A percentile compares a stretch with the other conserved stretches of the same genome.
Evolutionary conservation across 441 rosid species (phyloP).

Genomic region (Bruguiera hainesii): DNA sequence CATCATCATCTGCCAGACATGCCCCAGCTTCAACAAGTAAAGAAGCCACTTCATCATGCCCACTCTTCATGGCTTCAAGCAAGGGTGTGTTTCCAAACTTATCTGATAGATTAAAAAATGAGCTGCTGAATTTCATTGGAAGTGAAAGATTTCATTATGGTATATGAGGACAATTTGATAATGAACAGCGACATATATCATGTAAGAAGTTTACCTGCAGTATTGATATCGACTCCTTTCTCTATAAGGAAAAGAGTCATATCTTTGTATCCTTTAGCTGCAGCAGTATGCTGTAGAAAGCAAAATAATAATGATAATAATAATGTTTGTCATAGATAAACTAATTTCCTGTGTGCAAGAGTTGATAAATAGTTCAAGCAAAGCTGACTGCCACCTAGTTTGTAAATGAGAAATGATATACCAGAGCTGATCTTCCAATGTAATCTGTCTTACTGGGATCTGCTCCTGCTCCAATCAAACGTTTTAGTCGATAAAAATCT

Average conservation of each 20-base stretch:
- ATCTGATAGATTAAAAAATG: slow-evolving; percentile 34
- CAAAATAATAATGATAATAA: background rate
- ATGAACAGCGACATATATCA: background rate
- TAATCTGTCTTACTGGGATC: slow-evolving; percentile 71
- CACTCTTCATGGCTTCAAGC: slow-evolving; percentile 74
- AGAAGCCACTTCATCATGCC: slow-evolving; percentile 57
- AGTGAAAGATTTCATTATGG: background rate
- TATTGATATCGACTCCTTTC: slow-evolving; percentile 50
- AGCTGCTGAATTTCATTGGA: background rate
- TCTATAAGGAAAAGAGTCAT: slow-evolving; percentile 56
- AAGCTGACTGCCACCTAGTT: too few species aligned
- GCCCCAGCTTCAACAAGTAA: slow-evolving; percentile 65
- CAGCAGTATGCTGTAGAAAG: slow-evolving; percentile 69
- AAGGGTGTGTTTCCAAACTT: slow-evolving; percentile 72
- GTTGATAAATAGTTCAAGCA: too few species aligned
- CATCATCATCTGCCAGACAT: slow-evolving; percentile 49
- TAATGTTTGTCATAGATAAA: background rate
- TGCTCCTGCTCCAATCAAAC: slow-evolving; percentile 65
- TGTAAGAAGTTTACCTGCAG: slow-evolving; percentile 34
- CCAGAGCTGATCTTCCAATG: slow-evolving; percentile 84
- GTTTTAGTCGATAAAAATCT: slow-evolving; percentile 60
- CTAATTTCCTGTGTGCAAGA: background rate
- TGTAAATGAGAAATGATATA: slow-evolving; percentile 18
- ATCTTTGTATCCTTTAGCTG: slow-evolving; percentile 70
- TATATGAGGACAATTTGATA: background rate